Conservation (phyloP, 169 alveolate species). For the Cyclospora cayetanensis region DNA sequence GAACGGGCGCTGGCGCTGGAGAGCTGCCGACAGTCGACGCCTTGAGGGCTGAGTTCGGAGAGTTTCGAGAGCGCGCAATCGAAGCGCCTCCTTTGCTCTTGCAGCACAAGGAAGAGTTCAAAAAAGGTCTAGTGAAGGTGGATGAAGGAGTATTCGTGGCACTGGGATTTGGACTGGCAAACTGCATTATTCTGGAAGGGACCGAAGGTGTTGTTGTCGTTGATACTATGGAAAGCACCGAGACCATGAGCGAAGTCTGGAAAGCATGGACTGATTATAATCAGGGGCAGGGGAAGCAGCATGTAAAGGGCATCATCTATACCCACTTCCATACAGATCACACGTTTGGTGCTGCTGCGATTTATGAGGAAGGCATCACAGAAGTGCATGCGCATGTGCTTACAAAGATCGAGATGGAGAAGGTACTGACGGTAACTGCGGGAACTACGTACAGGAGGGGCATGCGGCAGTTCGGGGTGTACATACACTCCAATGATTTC, state of each 20-base stretch:
- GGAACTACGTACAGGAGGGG: slow-evolving; percentile 45
- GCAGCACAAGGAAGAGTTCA: slow-evolving; percentile 49
- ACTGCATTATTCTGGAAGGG: slow-evolving; percentile 30
- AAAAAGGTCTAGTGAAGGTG: slow-evolving; percentile 27
- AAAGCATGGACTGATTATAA: neutral
- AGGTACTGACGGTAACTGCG: slow-evolving; percentile 18
- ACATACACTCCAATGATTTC: slow-evolving; percentile 1
- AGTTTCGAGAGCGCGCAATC: neutral
- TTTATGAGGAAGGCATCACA: neutral
- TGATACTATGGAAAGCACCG: slow-evolving; percentile 59
- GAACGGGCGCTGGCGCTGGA: no score
- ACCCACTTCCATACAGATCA: slow-evolving; percentile 73
- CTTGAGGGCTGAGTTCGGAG: neutral
- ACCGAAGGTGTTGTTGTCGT: slow-evolving; percentile 49
- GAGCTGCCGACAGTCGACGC: neutral
- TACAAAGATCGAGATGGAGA: slow-evolving; percentile 1
- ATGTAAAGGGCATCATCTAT: slow-evolving; percentile 52
- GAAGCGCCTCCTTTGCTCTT: slow-evolving; percentile 21
- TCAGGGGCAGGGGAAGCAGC: neutral
- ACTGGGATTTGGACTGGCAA: slow-evolving; percentile 66
- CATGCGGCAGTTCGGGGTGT: slow-evolving; percentile 72
- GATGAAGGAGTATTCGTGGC: slow-evolving; percentile 13
- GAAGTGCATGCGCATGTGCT: slow-evolving; percentile 26
- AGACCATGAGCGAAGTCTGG: slow-evolving; percentile 36
- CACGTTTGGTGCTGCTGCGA: slow-evolving; percentile 60